phyloP scores from a whole-genome alignment of 2,329 filamentous ascomycete species.

The Blumeria hordei region DNA sequence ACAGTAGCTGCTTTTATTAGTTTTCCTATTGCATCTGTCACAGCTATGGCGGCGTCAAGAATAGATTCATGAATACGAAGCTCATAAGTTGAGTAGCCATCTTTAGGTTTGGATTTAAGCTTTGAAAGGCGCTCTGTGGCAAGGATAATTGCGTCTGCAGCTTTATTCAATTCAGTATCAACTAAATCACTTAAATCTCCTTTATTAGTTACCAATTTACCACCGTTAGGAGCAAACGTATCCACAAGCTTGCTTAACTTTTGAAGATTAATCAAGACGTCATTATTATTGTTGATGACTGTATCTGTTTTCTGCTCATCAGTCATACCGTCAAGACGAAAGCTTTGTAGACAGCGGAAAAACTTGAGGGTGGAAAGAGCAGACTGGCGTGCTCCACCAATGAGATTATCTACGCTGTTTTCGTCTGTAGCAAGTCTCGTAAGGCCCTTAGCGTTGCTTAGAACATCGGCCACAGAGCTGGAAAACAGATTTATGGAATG shows the following conservation, averaged over 20 bases:
- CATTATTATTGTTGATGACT: conserved; percentile 91
- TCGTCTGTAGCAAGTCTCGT: conserved; percentile 84
- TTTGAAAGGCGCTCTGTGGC: conserved; percentile 75
- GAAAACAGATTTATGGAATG: conserved; percentile 78
- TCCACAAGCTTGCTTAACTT: conserved; percentile 85
- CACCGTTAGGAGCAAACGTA: conserved; percentile 67
- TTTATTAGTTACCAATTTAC: conserved; percentile 50
- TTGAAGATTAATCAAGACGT: conserved; percentile 84
- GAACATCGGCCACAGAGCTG: conserved; percentile 74
- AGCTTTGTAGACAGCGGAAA: conserved; percentile 84
- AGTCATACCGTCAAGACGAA: conserved; percentile 76
- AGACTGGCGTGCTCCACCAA: conserved; percentile 60
- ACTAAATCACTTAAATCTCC: conserved; percentile 86
- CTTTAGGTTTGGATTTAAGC: conserved; percentile 86
- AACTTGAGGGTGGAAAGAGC: conserved; percentile 78
- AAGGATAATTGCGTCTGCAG: conserved; percentile 83
- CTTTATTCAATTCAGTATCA: conserved; percentile 74
- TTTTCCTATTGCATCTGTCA: conserved; percentile 80
- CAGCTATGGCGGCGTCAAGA: conserved; percentile 72
- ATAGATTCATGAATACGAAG: conserved; percentile 91
- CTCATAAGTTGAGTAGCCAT: conserved; percentile 89
- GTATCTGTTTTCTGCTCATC: conserved; percentile 85
- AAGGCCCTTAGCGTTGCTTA: conserved; percentile 90
- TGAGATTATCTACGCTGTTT: conserved; percentile 71
- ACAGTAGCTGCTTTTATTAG: conserved; percentile 85